These are phyloP conservation scores for Bipolaris victoriae DNA, from an alignment of 2,329 filamentous ascomycete species.

Conservation along the genomic window DNA sequence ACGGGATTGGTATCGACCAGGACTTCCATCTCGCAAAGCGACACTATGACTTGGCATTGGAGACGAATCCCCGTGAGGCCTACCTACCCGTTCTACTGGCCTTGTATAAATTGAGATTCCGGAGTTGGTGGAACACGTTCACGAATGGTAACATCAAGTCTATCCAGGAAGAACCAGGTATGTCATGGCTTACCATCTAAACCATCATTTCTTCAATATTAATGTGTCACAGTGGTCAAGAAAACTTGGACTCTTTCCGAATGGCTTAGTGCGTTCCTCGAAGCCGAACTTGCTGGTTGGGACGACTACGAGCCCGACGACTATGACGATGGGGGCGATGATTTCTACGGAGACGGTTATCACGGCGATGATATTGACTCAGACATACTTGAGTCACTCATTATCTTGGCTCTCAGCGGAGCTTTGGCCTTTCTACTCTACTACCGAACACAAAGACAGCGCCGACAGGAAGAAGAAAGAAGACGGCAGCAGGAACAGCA, in stretches of 20 bases:
- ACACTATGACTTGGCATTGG: constrained; percentile 90
- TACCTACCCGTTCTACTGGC: constrained; percentile 92
- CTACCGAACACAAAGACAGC: constrained; percentile 71
- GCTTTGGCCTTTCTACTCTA: constrained; percentile 80
- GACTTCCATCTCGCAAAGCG: constrained; percentile 97
- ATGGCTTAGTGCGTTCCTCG: constrained; percentile 86
- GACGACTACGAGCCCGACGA: constrained; percentile 62
- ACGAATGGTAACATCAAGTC: constrained; percentile 90
- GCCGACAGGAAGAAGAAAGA: constrained; percentile 52
- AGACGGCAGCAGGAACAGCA: constrained; percentile 38
- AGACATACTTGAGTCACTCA: constrained; percentile 79
- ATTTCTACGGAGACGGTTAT: constrained; percentile 65
- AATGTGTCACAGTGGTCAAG: constrained; percentile 60
- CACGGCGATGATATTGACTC: constrained; percentile 68
- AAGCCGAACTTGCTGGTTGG: constrained; percentile 61
- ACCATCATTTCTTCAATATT: constrained; percentile 2
- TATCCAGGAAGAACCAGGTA: constrained; percentile 87
- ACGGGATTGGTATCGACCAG: constrained; percentile 88
- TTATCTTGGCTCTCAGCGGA: constrained; percentile 79
- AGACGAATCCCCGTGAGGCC: constrained; percentile 83
- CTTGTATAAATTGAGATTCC: constrained; percentile 79
- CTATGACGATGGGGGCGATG: constrained; percentile 54
- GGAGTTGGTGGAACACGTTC: constrained; percentile 93
- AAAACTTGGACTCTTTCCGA: constrained; percentile 81
- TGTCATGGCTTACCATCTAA: constrained; percentile 34